Evolutionary conservation across 2,329 filamentous ascomycete species (phyloP), one percentile per base, ranked within the genome.

Genomic region (Fusarium multiceps): DNA sequence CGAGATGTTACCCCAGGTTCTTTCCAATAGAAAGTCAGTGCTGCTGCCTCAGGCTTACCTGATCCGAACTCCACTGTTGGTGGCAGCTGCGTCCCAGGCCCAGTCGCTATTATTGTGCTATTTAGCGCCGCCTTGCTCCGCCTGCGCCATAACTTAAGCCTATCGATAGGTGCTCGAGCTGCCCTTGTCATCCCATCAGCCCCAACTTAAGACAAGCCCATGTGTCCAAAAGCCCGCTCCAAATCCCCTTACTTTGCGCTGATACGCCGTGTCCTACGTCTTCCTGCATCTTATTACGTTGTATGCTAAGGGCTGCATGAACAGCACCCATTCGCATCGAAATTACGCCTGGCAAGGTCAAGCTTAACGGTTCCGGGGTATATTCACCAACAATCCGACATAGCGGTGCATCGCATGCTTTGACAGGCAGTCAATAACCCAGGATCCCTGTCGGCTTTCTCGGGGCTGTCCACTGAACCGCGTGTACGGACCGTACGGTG

Each of bases 401-500:
- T 50, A 48, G 46, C 63, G 60, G 59, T 49, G 53, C 68, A 60
- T 69, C 47, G 49, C 48, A 53, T 69, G 49, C 34, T 46, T 62
- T 66, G 64, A 66, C 67, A 67, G 45, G 48, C 46, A 32, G 37
- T 30, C 28, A 32, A 51, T 42, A 58, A 48, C 55, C 43, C 28
- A 51, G 25, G 32, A 71, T 64, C 68, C 68, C 48, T 65, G 68
- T 53, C 55, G 21, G 28, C 48, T 51, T 25, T 37, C n/a, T 43
- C 64, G 51, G 67, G 60, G 63, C 57, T 68, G 63, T 37, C 63
- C 59, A 48, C 64, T 72, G 54, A 62, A 69, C 56, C 54, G 58
- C 46, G 64, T 48, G 59, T 49, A 53, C 55, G 66, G 66, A 60
- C 71, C 66, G 55, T 49, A 61, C 63, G 67, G 68, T 68, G 65